Evolutionary conservation across 2,329 filamentous ascomycete species (phyloP).

Genomic region (Aureobasidium sp.): DNA sequence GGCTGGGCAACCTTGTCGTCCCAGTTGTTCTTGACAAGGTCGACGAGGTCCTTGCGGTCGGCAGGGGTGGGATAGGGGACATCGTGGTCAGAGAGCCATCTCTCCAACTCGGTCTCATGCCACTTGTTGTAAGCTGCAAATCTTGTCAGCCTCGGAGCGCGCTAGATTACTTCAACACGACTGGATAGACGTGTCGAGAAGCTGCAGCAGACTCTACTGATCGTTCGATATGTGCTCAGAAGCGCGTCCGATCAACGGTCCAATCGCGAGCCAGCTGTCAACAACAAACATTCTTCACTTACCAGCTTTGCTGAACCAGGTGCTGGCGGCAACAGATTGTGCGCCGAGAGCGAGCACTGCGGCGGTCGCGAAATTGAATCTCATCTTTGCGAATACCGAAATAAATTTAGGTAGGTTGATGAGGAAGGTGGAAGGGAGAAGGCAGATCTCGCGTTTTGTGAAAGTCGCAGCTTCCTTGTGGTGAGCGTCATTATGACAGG

Average conservation of each 20-base stretch:
- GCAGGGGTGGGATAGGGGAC: slow-evolving; percentile 84
- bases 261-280: background rate
- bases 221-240: background rate
- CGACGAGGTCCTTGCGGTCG: slow-evolving; percentile 91
- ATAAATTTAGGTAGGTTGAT: slow-evolving; percentile 2
- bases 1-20: slow-evolving; percentile 65
- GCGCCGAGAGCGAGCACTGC: slow-evolving; percentile 66
- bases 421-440: background rate
- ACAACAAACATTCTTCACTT: slow-evolving; percentile 33
- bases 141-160: background rate
- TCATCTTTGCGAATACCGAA: slow-evolving; percentile 52
- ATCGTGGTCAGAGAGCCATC: slow-evolving; percentile 90
- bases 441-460: background rate
- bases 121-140: slow-evolving; percentile 88
- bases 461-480: background rate
- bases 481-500: too few relatives aligned
- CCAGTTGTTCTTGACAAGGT: slow-evolving; percentile 86
- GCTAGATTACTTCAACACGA: background rate
- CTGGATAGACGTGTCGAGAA: background rate
- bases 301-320: slow-evolving; percentile 84
- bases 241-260: background rate
- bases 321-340: slow-evolving; percentile 63
- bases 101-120: slow-evolving; percentile 95
- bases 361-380: slow-evolving; percentile 60
- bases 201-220: background rate